Evolutionary conservation across 768 basidiomycete genomes (phyloP), one percentile per base, ranked within the genome.

Genomic region (Pisolithus microcarpus): DNA sequence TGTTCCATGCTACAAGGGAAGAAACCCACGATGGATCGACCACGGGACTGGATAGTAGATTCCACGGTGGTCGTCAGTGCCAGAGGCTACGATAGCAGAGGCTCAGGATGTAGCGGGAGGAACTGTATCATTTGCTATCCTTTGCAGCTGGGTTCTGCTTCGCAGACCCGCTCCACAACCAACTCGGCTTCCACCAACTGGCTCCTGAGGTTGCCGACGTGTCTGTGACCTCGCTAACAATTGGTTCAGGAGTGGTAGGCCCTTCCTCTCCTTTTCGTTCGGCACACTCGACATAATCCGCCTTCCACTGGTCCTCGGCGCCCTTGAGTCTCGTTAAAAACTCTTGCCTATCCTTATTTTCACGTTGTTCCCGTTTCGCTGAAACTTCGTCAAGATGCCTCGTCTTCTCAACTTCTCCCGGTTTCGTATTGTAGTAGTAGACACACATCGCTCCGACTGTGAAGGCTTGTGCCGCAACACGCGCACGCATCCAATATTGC

Each of bases 401-500:
- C 18, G 60, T 56, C 24, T 65, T 61, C 46, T 70, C 68, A 7
- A 65, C 54, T 26, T 56, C 56, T 8, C 54, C 59, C 26, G 16
- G 24, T 1, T 30, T n/a, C 18, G 16, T 47, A 28, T 28, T 42
- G 61, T 61, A 69, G 44, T 56, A 63, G 49, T 76, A 73, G 3
- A 68, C 75, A 44, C 82, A 78, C 54, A 86, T 71, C 7, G 84
- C 82, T 28, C 77, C 77, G 53, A 91, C 65, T 0, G 89, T 90
- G 36, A 83, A 64, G 2, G 85, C 85, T 63, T 91, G 89, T 5
- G 85, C 77, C 15, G 77, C 75, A 8, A 91, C 83, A 49, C 89
- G 85, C 45, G 81, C 76, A 37, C 89, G 84, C 34, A 91, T 77
- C 84, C 86, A 88, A 60, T 82, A 74, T 60, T 88, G 87, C 70